Base-by-base conservation (phyloP, 208 protist species). In the Angomonas ambiguus region DNA sequence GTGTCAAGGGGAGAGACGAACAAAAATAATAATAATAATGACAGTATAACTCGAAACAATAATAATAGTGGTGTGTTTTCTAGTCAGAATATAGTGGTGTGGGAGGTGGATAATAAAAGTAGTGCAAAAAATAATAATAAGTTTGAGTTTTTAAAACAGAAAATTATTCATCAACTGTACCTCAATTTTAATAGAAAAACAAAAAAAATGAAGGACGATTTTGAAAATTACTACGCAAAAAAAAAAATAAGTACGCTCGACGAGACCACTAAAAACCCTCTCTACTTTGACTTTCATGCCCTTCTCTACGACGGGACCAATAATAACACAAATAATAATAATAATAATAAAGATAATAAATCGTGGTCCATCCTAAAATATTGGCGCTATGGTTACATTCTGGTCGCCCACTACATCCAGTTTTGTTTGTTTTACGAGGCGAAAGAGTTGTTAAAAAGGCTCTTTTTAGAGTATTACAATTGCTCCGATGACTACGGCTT, bases 381-480 rank as follows among this genome's bases (percentile, higher is more conserved):
- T 3, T 95, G 90, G 90, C 75, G 82, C 0, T 61, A 60, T 20
- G 87, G 87, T 6, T 91, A 90, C 42, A 76, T 89, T 31, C 69
- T 95, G 10, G 77, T 72, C 2, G 58, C 80, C 69, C 83, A 93
- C 60, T 91, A 83, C 69, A 71, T 95, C 27, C 87, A 88, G 62
- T 93, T 91, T 74, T 84, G 90, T 8, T 64, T 76, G 28, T 71
- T 93, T 16, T 56, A 65, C 24, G 79, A 90, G 25, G 87, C 83
- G 2, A 72, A 71, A 31, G 65, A n/a, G 10, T 53, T 82, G 10
- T 80, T 87, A 48, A 42, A 79, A 31, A 42, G 57, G 2, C 71
- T 93, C 34, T 93, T 84, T 67, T 51, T 80, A n/a, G 74, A 86
- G 57, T 95, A 95, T 74, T 93, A 86, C 70, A 91, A 92, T 76